Percentiles rank a stretch among this genome's conserved stretches.
phyloP scores from a whole-genome alignment of 148 eudicot species.

The Amaranthus palmeri region DNA sequence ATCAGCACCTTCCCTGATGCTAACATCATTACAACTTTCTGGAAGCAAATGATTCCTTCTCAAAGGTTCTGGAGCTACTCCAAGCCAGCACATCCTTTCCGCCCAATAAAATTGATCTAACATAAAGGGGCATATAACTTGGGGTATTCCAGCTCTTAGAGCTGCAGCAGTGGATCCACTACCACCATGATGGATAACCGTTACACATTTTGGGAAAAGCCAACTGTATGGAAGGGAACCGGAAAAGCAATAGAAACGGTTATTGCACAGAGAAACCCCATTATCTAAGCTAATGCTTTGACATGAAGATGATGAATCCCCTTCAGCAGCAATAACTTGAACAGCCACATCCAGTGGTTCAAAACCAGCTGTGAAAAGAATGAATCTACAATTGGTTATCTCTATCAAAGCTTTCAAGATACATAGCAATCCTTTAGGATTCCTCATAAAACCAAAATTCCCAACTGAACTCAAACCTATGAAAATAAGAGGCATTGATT shows the following conservation, averaged over 20 bases:
- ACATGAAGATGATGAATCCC: slow-evolving; percentile 28
- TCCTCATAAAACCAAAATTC: slow-evolving; percentile 81
- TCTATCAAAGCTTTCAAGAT: slow-evolving; percentile 50
- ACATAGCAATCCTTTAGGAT: slow-evolving; percentile 55
- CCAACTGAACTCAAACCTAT: slow-evolving; percentile 78
- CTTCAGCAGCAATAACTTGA: slow-evolving; percentile 36
- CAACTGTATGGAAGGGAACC: slow-evolving; percentile 81
- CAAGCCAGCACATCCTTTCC: slow-evolving; percentile 96
- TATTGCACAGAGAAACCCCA: slow-evolving; percentile 50
- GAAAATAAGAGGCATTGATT: slow-evolving; percentile 54
- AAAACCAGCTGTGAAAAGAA: slow-evolving; percentile 74
- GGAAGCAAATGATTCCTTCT: slow-evolving; percentile 57
- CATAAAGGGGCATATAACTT: slow-evolving; percentile 82
- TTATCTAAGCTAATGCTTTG: slow-evolving; percentile 30
- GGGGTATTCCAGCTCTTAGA: slow-evolving; percentile 82
- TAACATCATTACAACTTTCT: slow-evolving; percentile 38
- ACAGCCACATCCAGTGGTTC: slow-evolving; percentile 61
- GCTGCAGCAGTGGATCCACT: slow-evolving; percentile 99
- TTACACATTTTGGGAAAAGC: slow-evolving; percentile 79
- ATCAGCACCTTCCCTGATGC: slow-evolving; percentile 51
- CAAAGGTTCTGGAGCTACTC: slow-evolving; percentile 83
- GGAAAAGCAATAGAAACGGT: slow-evolving; percentile 64
- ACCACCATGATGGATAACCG: slow-evolving; percentile 92
- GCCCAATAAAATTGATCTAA: slow-evolving; percentile 98
- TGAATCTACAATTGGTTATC: slow-evolving; percentile 47